Evolutionary conservation across 345 rosid genomes (phyloP).

Genomic region (Acer negundo): DNA sequence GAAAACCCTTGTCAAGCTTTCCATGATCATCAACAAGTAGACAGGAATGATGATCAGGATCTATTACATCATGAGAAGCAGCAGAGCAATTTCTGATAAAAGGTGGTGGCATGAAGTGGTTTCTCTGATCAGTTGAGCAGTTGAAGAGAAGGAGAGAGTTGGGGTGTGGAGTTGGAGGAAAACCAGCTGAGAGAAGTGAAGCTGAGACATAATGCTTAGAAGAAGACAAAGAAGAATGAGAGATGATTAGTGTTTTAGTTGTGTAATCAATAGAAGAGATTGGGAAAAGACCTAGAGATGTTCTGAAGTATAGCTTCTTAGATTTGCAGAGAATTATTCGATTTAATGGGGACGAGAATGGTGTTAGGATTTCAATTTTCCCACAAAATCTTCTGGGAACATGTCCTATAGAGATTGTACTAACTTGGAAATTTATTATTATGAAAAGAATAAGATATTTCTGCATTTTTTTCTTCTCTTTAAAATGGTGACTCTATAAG

Average conservation of each 20-base stretch:
- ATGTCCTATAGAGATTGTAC: constrained; percentile 15
- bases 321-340: constrained; percentile 50
- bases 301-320: constrained; percentile 50
- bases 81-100: constrained; percentile 20
- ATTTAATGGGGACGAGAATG: constrained; percentile 23
- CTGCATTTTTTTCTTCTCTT: constrained; percentile 30
- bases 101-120: constrained; percentile 14
- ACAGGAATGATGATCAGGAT: constrained; percentile 26
- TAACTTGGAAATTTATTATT: constrained; percentile 24
- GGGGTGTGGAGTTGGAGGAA: constrained; percentile 37
- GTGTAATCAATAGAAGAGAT: constrained; percentile 52
- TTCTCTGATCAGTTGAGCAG: constrained; percentile 27
- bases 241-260: constrained; percentile 35
- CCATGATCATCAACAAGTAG: constrained; percentile 31
- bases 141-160: constrained; percentile 50
- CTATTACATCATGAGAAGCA: constrained; percentile 13
- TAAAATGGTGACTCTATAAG: constrained; percentile 6
- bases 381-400: constrained; percentile 35
- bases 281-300: constrained; percentile 46
- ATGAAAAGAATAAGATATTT: constrained; percentile 16
- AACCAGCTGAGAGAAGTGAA: constrained; percentile 40
- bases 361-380: constrained; percentile 25
- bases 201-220: constrained; percentile 35
- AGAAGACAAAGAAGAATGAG: constrained; percentile 37
- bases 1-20: constrained; percentile 31